Evolutionary conservation across 805 yeast species (phyloP).

Genomic region (Ogataea populi-albae): DNA sequence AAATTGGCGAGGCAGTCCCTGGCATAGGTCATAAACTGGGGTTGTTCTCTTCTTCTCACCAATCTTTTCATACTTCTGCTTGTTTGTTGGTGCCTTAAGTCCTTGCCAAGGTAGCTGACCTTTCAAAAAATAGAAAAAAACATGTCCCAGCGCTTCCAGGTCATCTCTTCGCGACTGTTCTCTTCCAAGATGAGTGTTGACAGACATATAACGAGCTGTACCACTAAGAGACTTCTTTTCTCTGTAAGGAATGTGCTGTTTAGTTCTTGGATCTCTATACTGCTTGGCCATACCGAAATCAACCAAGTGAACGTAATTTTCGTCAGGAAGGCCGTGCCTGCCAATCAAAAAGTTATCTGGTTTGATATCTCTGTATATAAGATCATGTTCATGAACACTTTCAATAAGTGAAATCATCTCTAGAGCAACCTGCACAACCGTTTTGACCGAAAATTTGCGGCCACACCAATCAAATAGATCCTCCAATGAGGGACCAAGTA

Average conservation of each 20-base stretch:
- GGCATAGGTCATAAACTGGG: constrained; percentile 78
- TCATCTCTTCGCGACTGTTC: constrained; percentile 97
- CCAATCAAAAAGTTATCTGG: constrained; percentile 97
- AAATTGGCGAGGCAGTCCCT: constrained; percentile 88
- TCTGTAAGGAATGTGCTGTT: constrained; percentile 93
- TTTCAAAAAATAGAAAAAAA: constrained; percentile 87
- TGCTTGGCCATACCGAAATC: constrained; percentile 99
- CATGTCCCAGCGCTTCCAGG: constrained; percentile 94
- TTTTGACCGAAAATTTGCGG: constrained; percentile 79
- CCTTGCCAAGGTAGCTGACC: constrained; percentile 99
- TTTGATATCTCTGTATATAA: constrained; percentile 94
- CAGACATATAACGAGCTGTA: constrained; percentile 98
- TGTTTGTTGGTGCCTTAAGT: constrained; percentile 94
- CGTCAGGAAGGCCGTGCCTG: constrained; percentile 78
- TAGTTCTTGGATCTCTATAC: constrained; percentile 94
- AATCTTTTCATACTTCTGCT: constrained; percentile 95
- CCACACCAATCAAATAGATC: constrained; percentile 99
- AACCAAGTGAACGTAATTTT: constrained; percentile 81
- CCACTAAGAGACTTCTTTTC: constrained; percentile 95
- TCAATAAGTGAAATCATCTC: constrained; percentile 91
- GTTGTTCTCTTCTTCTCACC: constrained; percentile 95
- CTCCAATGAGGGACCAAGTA: constrained; percentile 93
- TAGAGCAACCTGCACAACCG: constrained; percentile 89
- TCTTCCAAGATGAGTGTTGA: constrained; percentile 94
- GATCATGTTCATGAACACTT: constrained; percentile 81